Evolutionary conservation across 371 early-diverging fungal genomes (phyloP).

Genomic region (Apophysomyces ossiformis): DNA sequence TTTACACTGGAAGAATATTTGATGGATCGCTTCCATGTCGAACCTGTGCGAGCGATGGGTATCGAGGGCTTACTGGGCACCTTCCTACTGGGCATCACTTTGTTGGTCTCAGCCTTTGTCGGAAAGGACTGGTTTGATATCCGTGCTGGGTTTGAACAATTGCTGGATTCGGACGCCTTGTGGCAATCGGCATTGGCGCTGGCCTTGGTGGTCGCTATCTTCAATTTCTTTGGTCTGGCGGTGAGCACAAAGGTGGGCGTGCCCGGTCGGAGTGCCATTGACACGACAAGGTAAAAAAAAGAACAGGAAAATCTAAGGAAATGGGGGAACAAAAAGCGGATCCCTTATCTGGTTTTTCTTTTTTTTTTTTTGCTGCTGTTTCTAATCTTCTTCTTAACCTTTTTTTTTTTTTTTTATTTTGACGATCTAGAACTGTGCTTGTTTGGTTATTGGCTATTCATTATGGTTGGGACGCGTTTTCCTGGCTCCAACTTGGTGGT

Average conservation of each 20-base stretch:
- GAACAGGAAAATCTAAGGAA: neutral
- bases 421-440: conserved; percentile 34
- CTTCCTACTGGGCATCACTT: conserved; percentile 24
- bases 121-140: conserved; percentile 33
- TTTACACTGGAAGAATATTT: conserved; percentile 52
- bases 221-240: conserved; percentile 52
- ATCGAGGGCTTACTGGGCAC: conserved; percentile 50
- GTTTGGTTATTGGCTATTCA: conserved; percentile 49
- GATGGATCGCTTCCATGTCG: conserved; percentile 48
- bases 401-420: too few relatives aligned
- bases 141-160: conserved; percentile 28
- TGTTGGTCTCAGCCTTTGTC: conserved; percentile 28
- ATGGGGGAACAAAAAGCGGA: conserved; percentile 6
- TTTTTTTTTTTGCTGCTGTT: conserved; percentile 11
- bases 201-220: conserved; percentile 46
- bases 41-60: conserved; percentile 54
- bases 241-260: conserved; percentile 44
- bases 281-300: conserved; percentile 40
- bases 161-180: conserved; percentile 26
- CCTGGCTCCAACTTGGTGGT: conserved; percentile 35
- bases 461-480: conserved; percentile 48
- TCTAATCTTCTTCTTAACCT: too few relatives aligned
- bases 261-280: conserved; percentile 49
- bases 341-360: neutral
- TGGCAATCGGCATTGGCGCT: conserved; percentile 47